Base-by-base conservation (phyloP, 148 eudicot species). In the Heliamphora exappendiculata region DNA sequence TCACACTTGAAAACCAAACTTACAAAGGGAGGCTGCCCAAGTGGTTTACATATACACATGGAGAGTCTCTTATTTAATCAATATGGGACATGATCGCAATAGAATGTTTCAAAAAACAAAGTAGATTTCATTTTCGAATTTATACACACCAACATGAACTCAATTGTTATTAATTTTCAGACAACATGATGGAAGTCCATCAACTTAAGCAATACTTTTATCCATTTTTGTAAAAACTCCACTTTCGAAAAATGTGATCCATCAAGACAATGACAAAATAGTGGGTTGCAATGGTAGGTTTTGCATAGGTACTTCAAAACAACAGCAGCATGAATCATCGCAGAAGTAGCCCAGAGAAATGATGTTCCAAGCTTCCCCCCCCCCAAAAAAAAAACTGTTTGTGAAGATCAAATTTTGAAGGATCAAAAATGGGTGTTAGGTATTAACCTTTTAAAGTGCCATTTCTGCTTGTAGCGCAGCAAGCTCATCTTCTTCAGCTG, bases 401-500 rank as follows among this genome's bases (percentile, higher is more conserved):
- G 26, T 34, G 33, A 19, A n/a, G 75, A 42, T 19, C 45, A 4
- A 31, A 20, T 50, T 13, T 7, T 50, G 22, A 70, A 14, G 73
- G 66, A 29, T 29, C 22, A 28, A 28, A 29, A 31, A 26, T 36
- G 44, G 37, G 28, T 12, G 24, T 36, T 3, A 13, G 41, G 55
- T 7, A 33, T 31, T 45, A 62, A 53, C 60, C 34, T 75, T 72
- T 85, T 70, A 89, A 26, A 85, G 81, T 42, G 88, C 87, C 88
- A 89, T 77, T 66, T 89, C 90, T 65, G 87, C 90, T 70, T 87
- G 90, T 76, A 89, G 67, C 47, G 90, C 90, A 42, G 89, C 90
- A 70, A 89, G 84, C 82, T 89, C 93, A 67, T 87, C 92, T 70
- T 89, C 92, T 76, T 87, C 87, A 49, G 89, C 88, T 63, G 83